Evolutionary conservation across 305 asterid species (phyloP), one percentile per base, ranked within the genome.

Genomic region (Fraxinus angustifolia): DNA sequence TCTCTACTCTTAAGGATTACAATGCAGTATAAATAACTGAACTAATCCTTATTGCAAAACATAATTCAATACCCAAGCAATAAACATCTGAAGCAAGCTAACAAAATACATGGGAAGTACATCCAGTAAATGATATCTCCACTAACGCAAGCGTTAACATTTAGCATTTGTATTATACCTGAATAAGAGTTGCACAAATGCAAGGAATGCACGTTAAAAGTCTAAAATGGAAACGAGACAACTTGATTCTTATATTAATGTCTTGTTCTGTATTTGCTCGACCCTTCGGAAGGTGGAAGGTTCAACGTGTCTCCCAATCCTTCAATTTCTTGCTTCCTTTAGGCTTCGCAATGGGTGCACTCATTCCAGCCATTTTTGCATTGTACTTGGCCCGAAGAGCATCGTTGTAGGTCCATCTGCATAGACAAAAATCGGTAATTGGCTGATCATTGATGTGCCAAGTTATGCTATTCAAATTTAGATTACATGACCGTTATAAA

Each of bases 391-490:
- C 92, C 40, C 97, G 90, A 79, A 96, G 94, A 80, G 92, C 88
- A 84, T 93, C 98, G 33, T 93, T 94, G 89, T 86, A 90, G 30
- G 97, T 94, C 97, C 99, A 96, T 79, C 99, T 96, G 93, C 90
- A 86, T 82, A 81, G n/a, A 62, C 60, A 78, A 80, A 82, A 85
- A 42, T 28, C 26, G 35, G 58, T 65, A 38, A 58, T 45, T 45
- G 75, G 79, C 70, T 21, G 30, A 60, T 78, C 78, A 42, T 48
- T 4, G 65, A 16, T 33, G 26, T 40, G 35, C 23, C n/a, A 19
- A 3, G 28, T 36, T 21, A 40, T 75, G n/a, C 78, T 78, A 80
- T 53, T 76, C 83, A 81, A 33, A 50, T 26, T 50, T 65, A 40
- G 50, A 42, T 42, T 45, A 0, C 5, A 40, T 40, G 45, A 38